phyloP scores from a whole-genome alignment of 1,284 basidiomycete species.

The Rhizopogon parksii region DNA sequence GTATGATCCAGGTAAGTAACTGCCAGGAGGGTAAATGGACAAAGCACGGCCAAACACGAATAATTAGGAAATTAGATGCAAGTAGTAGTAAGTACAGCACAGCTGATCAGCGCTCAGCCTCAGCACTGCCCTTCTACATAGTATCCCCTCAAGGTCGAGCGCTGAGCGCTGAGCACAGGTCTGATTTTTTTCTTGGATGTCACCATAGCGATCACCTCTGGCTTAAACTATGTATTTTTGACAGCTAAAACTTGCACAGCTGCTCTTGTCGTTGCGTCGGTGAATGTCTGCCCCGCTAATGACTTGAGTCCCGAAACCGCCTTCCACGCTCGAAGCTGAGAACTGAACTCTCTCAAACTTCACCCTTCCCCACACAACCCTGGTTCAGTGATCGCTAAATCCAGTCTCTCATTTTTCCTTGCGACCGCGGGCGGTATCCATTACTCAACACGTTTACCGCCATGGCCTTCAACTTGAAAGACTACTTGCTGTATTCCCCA shows the following conservation, averaged over 20 bases:
- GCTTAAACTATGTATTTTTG: neutral
- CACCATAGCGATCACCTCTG: conserved; percentile 1
- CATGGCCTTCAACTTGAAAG: conserved; percentile 20
- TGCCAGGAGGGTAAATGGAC: neutral
- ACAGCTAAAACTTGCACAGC: neutral
- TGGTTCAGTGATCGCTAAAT: neutral
- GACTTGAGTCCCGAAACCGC: neutral
- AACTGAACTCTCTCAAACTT: neutral
- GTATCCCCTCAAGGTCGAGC: too few species aligned
- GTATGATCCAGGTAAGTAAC: neutral
- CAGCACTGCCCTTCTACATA: neutral
- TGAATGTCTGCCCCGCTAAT: neutral
- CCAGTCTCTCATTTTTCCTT: neutral
- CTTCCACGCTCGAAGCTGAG: neutral
- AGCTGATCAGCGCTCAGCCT: too few species aligned
- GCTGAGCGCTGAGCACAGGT: neutral
- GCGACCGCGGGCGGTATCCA: neutral
- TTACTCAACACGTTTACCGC: neutral
- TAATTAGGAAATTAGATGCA: too few species aligned
- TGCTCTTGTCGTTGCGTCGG: neutral
- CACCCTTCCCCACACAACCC: neutral
- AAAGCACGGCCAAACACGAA: conserved; percentile 1
- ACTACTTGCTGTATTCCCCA: conserved; percentile 25
- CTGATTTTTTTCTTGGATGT: conserved; percentile 1
- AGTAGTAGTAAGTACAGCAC: too few species aligned